Evolutionary conservation across 257 asterid genomes (phyloP).

Genomic region (Oldenlandia corymbosa): DNA sequence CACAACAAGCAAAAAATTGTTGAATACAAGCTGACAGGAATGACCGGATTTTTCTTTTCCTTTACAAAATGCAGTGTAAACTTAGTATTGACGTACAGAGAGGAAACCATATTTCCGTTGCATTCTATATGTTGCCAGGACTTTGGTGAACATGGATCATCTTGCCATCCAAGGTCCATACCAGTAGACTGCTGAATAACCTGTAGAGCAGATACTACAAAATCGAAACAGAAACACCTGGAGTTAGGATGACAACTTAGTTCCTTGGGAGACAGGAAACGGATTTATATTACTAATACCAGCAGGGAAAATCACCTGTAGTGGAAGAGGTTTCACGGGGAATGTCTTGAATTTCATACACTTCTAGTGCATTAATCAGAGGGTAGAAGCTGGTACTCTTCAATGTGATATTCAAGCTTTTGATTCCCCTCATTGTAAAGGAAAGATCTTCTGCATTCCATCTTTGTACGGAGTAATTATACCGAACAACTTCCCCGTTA

Average conservation of each 20-base stretch:
- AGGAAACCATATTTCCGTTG: conserved; percentile 75
- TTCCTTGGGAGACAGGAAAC: not conserved
- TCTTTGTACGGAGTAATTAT: conserved; percentile 57
- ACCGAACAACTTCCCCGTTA: conserved; percentile 44
- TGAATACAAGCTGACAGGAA: not conserved
- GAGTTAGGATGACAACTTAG: not conserved
- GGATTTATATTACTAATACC: not conserved
- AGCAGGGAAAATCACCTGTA: conserved; percentile 43
- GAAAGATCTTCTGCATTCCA: conserved; percentile 52
- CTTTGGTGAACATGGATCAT: conserved; percentile 84
- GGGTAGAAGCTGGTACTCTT: conserved; percentile 66
- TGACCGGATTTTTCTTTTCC: not conserved
- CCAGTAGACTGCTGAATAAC: conserved; percentile 78
- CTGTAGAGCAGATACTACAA: conserved; percentile 83
- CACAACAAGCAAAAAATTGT: conserved; percentile 8
- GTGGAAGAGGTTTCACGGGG: conserved; percentile 82
- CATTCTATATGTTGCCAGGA: conserved; percentile 82
- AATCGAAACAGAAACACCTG: no score
- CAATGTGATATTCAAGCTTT: conserved; percentile 62
- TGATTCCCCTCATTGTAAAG: conserved; percentile 54
- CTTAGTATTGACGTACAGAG: conserved; percentile 46
- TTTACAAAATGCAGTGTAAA: not conserved
- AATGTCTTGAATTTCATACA: conserved; percentile 66
- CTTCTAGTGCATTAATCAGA: conserved; percentile 75
- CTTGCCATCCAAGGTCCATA: conserved; percentile 75